Conservation (phyloP, 805 yeast species). For the Nakazawaea sp. region DNA sequence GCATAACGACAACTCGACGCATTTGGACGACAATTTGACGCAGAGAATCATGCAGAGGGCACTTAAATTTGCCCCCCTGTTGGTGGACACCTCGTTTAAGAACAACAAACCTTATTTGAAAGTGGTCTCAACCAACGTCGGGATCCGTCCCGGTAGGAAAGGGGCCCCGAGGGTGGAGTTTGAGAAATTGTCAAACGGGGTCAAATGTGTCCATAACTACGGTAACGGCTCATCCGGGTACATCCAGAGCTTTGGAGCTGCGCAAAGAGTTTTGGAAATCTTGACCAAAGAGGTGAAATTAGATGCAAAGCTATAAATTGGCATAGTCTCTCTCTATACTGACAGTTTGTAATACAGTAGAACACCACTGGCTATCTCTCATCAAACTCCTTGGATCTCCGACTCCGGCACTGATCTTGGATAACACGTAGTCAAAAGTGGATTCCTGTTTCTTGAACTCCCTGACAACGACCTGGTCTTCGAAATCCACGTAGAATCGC, state of each 20-base stretch:
- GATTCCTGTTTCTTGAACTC: constrained; percentile 72
- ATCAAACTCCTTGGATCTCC: constrained; percentile 65
- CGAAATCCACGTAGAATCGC: constrained; percentile 74
- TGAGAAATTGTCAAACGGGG: constrained; percentile 14
- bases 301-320: constrained; percentile 5
- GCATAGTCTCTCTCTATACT: constrained; percentile 7
- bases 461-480: constrained; percentile 53
- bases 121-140: constrained; percentile 47
- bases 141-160: constrained; percentile 59
- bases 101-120: constrained; percentile 33
- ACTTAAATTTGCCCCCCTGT: constrained; percentile 29
- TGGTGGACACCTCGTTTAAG: constrained; percentile 24
- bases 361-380: constrained; percentile 85
- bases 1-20: constrained; percentile 14
- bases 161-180: constrained; percentile 53
- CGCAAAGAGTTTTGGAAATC: constrained; percentile 26
- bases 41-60: constrained; percentile 43
- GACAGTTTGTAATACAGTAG: constrained; percentile 26
- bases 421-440: constrained; percentile 38
- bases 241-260: constrained; percentile 61
- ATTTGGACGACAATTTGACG: constrained; percentile 36
- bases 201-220: constrained; percentile 46
- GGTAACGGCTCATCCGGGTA: constrained; percentile 71
- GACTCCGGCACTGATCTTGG: constrained; percentile 34
- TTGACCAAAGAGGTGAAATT: neutral